A percentile compares a stretch with the other conserved stretches of the same genome.
Evolutionary conservation across 140 eudicot genomes (phyloP).

Genomic region (Ambrosia hybrid): DNA sequence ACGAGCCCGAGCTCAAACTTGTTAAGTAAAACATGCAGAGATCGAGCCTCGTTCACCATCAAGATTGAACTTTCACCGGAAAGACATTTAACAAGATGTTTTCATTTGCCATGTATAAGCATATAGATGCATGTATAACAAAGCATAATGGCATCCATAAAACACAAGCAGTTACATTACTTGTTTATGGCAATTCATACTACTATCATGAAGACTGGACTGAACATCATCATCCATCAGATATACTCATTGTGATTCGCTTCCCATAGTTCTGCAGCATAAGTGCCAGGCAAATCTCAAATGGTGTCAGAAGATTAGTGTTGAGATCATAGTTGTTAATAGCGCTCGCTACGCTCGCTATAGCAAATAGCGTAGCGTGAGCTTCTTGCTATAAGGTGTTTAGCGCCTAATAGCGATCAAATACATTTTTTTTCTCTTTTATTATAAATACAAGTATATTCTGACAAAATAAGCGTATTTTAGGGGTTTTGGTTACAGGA

Average conservation of each 20-base stretch:
- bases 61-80: not conserved
- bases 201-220: constrained; percentile 20
- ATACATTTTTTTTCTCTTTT: too few species aligned
- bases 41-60: not conserved
- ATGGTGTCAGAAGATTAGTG: not conserved
- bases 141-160: constrained; percentile 17
- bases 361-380: too few species aligned
- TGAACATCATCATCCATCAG: constrained; percentile 19
- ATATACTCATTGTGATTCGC: constrained; percentile 1
- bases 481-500: too few species aligned
- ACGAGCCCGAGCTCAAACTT: not conserved
- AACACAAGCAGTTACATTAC: constrained; percentile 31
- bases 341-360: too few species aligned
- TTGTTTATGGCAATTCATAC: constrained; percentile 25
- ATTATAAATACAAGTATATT: too few species aligned
- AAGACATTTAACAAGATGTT: not conserved
- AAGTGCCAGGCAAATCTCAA: constrained; percentile 16
- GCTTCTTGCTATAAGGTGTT: too few species aligned
- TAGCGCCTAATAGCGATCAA: too few species aligned
- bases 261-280: constrained; percentile 25
- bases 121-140: not conserved
- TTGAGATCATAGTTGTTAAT: too few species aligned
- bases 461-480: too few species aligned
- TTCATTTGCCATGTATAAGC: not conserved
- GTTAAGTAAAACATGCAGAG: not conserved